Evolutionary conservation across 257 asterid genomes (phyloP).

Genomic region (Catharanthus roseus): DNA sequence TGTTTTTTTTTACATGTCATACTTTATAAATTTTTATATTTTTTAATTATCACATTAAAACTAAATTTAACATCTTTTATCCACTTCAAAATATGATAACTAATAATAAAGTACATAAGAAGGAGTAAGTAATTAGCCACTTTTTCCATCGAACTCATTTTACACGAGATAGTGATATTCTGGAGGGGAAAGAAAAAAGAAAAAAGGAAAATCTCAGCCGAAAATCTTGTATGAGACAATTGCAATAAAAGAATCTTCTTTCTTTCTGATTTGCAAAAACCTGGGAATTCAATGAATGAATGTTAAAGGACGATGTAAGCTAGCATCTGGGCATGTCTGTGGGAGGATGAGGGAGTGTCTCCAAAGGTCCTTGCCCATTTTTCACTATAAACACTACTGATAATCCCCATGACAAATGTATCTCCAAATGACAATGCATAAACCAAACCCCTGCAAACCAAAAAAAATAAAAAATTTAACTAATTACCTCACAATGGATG

Average conservation of each 20-base stretch:
- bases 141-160: too few relatives aligned
- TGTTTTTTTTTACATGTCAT: too few relatives aligned
- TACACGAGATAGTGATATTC: slow-evolving; percentile 7
- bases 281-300: not conserved
- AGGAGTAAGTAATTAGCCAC: too few relatives aligned
- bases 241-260: slow-evolving; percentile 26
- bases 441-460: slow-evolving; percentile 53
- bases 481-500: not conserved
- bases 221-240: slow-evolving; percentile 29
- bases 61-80: too few relatives aligned
- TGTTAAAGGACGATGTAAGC: not conserved
- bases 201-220: slow-evolving; percentile 15
- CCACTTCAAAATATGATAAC: too few relatives aligned
- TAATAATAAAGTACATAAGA: too few relatives aligned
- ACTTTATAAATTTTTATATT: too few relatives aligned
- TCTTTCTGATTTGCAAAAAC: not conserved
- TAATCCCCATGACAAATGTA: slow-evolving; percentile 59
- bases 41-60: too few relatives aligned
- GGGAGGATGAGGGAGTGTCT: slow-evolving; percentile 64
- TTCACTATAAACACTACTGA: slow-evolving; percentile 46
- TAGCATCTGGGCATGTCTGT: slow-evolving; percentile 59
- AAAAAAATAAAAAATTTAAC: not conserved
- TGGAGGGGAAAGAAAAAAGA: not conserved
- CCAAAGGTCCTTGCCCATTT: slow-evolving; percentile 52
- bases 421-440: slow-evolving; percentile 59